Evolutionary conservation across 2,329 filamentous ascomycete genomes (phyloP).

Genomic region (Fonsecaea monophora): DNA sequence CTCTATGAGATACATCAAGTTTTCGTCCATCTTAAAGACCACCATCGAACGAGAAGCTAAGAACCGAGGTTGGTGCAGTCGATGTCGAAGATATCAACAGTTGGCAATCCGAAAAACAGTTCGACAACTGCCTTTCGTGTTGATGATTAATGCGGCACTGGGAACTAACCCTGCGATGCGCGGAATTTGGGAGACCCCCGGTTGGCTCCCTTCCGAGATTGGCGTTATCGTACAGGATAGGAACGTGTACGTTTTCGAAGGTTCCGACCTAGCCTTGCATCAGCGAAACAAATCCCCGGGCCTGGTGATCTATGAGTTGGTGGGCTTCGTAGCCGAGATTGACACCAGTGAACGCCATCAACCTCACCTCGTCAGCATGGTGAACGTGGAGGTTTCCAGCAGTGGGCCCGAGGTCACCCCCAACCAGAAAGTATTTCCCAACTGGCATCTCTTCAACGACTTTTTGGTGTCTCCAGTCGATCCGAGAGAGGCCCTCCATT

Average conservation of each 20-base stretch:
- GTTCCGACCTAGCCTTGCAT: slow-evolving; percentile 82
- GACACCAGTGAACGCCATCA: slow-evolving; percentile 85
- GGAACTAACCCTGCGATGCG: slow-evolving; percentile 75
- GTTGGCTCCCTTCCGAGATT: slow-evolving; percentile 92
- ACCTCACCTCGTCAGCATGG: slow-evolving; percentile 86
- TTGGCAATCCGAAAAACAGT: slow-evolving; percentile 85
- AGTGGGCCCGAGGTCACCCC: slow-evolving; percentile 67
- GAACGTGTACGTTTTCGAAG: slow-evolving; percentile 95
- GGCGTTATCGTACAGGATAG: slow-evolving; percentile 88
- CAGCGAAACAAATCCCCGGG: slow-evolving; percentile 79
- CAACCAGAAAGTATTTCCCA: slow-evolving; percentile 62
- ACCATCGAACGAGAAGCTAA: slow-evolving; percentile 90
- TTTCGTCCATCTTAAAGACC: slow-evolving; percentile 89
- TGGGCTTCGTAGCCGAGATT: slow-evolving; percentile 89
- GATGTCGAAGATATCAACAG: slow-evolving; percentile 88
- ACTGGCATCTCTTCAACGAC: slow-evolving; percentile 97
- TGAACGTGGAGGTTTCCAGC: slow-evolving; percentile 71
- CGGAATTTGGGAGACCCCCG: slow-evolving; percentile 80
- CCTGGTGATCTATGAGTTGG: slow-evolving; percentile 87
- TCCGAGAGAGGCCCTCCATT: slow-evolving; percentile 82
- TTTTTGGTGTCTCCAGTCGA: slow-evolving; percentile 85
- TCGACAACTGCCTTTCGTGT: slow-evolving; percentile 78
- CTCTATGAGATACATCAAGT: slow-evolving; percentile 61
- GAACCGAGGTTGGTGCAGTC: slow-evolving; percentile 89
- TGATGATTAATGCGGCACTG: slow-evolving; percentile 83